Evolutionary conservation across 2,329 filamentous ascomycete species (phyloP).

Genomic region (Colletotrichum kahawae): DNA sequence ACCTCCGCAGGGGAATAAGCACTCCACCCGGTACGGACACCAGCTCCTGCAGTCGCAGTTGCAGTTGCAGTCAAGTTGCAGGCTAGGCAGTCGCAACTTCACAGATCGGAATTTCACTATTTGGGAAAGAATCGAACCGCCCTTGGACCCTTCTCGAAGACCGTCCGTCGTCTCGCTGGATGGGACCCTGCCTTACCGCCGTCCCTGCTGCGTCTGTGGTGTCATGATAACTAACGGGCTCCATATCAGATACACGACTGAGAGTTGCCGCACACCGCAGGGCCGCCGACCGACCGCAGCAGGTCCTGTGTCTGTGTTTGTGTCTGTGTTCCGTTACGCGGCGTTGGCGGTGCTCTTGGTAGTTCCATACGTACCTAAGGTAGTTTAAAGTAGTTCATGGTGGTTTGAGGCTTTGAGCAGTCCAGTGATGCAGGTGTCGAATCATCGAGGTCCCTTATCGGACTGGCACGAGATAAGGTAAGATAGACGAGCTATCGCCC

Average conservation of each 20-base stretch:
- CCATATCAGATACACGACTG: background rate
- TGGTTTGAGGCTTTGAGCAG: background rate
- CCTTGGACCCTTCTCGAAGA: slow-evolving; percentile 3
- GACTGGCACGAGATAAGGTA: background rate
- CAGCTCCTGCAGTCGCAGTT: background rate
- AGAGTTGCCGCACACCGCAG: background rate
- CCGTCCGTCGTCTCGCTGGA: background rate
- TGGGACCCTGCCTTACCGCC: background rate
- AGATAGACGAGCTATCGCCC: background rate
- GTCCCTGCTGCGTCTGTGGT: slow-evolving; percentile 9
- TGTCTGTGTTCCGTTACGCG: background rate
- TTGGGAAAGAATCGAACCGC: too few species aligned
- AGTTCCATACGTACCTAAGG: background rate
- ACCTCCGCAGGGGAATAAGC: background rate
- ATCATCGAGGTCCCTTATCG: background rate
- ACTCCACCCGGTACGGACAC: background rate
- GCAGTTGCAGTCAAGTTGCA: background rate
- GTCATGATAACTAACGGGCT: background rate
- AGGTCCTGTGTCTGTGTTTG: background rate
- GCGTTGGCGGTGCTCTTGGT: background rate
- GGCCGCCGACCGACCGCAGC: background rate
- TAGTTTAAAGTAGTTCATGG: background rate
- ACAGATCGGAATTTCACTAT: too few species aligned
- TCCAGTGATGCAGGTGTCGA: background rate
- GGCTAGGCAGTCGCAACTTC: background rate